These are phyloP conservation scores for Mortierella sp. DNA, from an alignment of 371 early-diverging fungal species.

Conservation along the genomic window DNA sequence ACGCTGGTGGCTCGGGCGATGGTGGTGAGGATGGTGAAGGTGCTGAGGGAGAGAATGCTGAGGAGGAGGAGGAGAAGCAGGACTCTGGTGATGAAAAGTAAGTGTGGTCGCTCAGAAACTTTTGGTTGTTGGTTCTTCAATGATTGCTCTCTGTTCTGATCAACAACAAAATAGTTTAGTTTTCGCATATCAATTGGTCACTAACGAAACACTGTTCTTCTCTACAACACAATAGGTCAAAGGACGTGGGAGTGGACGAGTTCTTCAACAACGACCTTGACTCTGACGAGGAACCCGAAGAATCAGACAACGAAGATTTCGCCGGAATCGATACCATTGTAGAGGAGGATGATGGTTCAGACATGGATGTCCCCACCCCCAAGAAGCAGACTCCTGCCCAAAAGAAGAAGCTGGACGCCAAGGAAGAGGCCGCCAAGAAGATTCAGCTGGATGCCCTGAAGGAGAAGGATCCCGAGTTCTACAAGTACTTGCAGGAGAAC, in stretches of 20 bases:
- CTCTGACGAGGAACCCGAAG: constrained; percentile 46
- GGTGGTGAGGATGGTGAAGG: constrained; percentile 55
- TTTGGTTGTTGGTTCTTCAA: background rate
- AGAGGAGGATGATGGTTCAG: constrained; percentile 63
- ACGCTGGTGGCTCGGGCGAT: constrained; percentile 46
- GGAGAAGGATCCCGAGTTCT: constrained; percentile 91
- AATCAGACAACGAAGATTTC: constrained; percentile 54
- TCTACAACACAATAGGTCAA: constrained; percentile 16
- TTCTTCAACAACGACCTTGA: constrained; percentile 59
- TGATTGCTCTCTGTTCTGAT: too few species aligned
- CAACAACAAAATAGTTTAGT: too few species aligned
- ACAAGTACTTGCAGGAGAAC: constrained; percentile 89
- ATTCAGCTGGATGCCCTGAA: constrained; percentile 83
- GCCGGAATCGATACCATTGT: constrained; percentile 47
- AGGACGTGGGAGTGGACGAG: constrained; percentile 52
- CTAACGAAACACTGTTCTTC: background rate
- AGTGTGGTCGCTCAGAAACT: background rate
- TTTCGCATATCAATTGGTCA: background rate
- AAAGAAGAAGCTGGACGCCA: constrained; percentile 63
- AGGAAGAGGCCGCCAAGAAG: constrained; percentile 76
- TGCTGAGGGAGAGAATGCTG: constrained; percentile 40
- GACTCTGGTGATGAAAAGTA: constrained; percentile 59
- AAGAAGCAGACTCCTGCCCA: constrained; percentile 57
- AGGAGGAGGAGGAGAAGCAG: constrained; percentile 57
- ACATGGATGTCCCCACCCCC: constrained; percentile 56